Base-by-base conservation (phyloP, 352 stramenopile species). In the Globisporangium lucens region DNA sequence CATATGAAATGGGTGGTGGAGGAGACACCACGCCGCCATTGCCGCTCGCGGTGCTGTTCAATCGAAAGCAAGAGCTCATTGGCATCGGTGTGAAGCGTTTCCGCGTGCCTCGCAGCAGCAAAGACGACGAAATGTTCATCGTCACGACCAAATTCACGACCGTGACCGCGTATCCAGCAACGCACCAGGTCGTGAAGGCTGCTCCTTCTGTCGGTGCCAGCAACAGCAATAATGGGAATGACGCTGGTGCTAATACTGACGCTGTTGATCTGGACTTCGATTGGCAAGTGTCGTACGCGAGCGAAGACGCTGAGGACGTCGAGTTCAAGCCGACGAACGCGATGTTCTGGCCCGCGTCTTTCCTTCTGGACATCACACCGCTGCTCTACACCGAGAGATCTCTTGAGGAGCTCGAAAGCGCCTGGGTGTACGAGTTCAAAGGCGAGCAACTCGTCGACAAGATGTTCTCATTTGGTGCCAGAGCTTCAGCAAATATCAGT, bases 391-490 rank as follows among this genome's bases (percentile, higher is more conserved):
- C 75, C 1, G 63, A 75, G 24, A 72, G 68, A 1, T 71, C 74
- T 12, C 66, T 89, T 9, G 24, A 52, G 0, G 74, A 88, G 22
- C 73, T 93, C 5, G 78, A 90, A 27, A 49, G 58, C 47, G 72
- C 73, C 15, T 81, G 67, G 41, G 27, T 91, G 20, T 91, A 86
- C 64, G 85, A 93, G 64, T 90, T 91, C 46, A 66, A 78, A 38
- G 83, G 75, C 15, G 72, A 79, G 15, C 70, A 76, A 13, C 60
- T 65, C 0, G 38, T 72, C 3, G 78, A 85, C 51, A 78, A 74
- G 36, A 56, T 67, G 6, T 93, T 75, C 47, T 76, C 80, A 2
- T 67, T 91, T 13, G 83, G 85, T 0, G 15, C 63, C 3, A 63
- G 3, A 47, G 20, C 41, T 10, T 13, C 47, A 5, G 12, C 55